Evolutionary conservation across 2,329 filamentous ascomycete species (phyloP).

Genomic region (Fusarium cyanostomum): DNA sequence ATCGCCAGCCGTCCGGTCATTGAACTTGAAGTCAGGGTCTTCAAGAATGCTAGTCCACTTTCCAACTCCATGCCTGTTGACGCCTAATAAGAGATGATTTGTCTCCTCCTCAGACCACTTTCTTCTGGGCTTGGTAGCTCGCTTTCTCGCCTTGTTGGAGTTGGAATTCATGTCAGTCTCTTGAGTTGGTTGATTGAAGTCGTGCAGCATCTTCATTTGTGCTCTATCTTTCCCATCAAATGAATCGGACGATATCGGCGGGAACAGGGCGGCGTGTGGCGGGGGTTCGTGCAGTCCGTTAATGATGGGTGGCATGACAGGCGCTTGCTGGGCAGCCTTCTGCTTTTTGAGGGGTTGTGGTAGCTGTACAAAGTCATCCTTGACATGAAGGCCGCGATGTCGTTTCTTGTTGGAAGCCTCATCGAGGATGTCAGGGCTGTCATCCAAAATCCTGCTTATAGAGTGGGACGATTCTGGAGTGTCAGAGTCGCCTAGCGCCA

Average conservation of each 20-base stretch:
- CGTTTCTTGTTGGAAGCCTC: constrained; percentile 65
- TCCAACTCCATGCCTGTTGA: constrained; percentile 70
- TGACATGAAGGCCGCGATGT: constrained; percentile 56
- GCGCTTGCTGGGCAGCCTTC: constrained; percentile 64
- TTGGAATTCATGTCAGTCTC: constrained; percentile 45
- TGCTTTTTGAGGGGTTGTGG: constrained; percentile 73
- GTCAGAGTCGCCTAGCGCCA: constrained; percentile 54
- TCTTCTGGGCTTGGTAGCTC: constrained; percentile 65
- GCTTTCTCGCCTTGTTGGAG: constrained; percentile 58
- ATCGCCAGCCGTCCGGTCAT: constrained; percentile 68
- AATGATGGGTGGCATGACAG: constrained; percentile 69
- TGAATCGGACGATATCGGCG: constrained; percentile 67
- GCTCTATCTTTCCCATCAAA: constrained; percentile 61
- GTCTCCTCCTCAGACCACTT: constrained; percentile 75
- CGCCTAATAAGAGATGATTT: constrained; percentile 68
- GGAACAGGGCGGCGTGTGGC: constrained; percentile 68
- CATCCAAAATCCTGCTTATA: constrained; percentile 58
- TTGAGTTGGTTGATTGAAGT: constrained; percentile 50
- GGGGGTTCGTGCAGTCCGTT: constrained; percentile 71
- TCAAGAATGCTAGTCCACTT: constrained; percentile 73
- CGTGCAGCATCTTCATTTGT: constrained; percentile 54
- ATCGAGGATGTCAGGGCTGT: constrained; percentile 54
- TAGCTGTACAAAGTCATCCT: constrained; percentile 71
- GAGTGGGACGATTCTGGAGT: constrained; percentile 53
- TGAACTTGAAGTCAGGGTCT: constrained; percentile 68